Base-by-base conservation (phyloP, 2,329 filamentous ascomycete species). In the Boeremia exigua region DNA sequence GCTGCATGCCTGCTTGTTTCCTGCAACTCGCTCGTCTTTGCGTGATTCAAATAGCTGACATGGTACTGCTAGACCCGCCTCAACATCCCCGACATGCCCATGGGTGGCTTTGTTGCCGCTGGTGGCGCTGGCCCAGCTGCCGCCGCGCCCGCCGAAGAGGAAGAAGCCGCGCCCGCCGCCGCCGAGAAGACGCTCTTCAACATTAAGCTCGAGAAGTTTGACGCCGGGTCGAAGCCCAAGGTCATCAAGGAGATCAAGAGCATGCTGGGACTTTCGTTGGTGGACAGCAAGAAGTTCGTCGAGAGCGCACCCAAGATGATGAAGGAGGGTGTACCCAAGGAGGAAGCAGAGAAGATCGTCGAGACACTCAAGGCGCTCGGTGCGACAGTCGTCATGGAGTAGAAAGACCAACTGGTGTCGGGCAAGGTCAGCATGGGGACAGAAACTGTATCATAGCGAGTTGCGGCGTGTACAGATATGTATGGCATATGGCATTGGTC, bases 201-300 rank as follows among this genome's bases (percentile, higher is more conserved):
- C 77, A 80, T 99, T 65, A 98, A 97, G 83, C 88, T 99, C 61
- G 85, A 91, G 78, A 89, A 89, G 32, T 96, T 98, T 76, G 96
- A 99, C 48, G 84, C 92, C 27, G 84, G 80, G 46, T 82, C 94
- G 63, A 99, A 99, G 84, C 92, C 96, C 71, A 99, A 99, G 89
- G 84, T 99, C 71, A 99, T 99, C 85, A 99, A 99, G 86, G 95
- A 99, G 83, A 86, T 99, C 82, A 99, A 99, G 88, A 88, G 87
- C 73, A 84, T 99, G 86, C 83, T 99, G 58, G 95, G 95, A 38
- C 81, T 99, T 75, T 96, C 91, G 77, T 85, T 99, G 82, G 96
- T 99, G 68, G 95, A 99, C 80, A 96, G 91, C 81, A 99, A 99
- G 89, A 99, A 99, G 84, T 99, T 99, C 73, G 95, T 99, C 65